A percentile compares a stretch with the other conserved stretches of the same genome.
These are phyloP conservation scores for Fusarium lyarnte DNA, from an alignment of 2,329 filamentous ascomycete genomes.

Conservation along the genomic window DNA sequence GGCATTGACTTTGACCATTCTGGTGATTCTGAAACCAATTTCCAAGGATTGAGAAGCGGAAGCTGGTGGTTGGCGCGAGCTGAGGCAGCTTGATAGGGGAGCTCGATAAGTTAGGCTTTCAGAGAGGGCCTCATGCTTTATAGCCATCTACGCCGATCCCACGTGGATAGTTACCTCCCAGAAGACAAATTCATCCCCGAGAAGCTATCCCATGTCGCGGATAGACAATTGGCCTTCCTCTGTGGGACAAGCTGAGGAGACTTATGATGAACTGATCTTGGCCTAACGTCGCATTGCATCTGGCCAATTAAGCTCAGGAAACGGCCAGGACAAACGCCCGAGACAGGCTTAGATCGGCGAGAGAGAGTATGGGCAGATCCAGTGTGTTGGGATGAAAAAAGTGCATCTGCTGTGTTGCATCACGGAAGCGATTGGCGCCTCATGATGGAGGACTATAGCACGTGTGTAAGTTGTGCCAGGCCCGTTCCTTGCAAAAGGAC, in stretches of 20 bases:
- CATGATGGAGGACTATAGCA: conserved; percentile 34
- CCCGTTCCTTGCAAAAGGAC: conserved; percentile 21
- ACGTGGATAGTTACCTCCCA: conserved; percentile 32
- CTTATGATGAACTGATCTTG: conserved; percentile 30
- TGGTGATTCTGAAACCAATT: conserved; percentile 15
- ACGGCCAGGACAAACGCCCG: conserved; percentile 16
- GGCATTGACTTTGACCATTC: conserved; percentile 51
- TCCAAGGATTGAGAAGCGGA: not conserved
- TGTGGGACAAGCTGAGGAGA: conserved; percentile 35
- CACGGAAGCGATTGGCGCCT: conserved; percentile 30
- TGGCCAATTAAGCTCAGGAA: conserved; percentile 29
- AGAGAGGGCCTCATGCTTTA: conserved; percentile 36
- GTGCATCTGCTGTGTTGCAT: conserved; percentile 16
- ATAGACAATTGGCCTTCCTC: conserved; percentile 34
- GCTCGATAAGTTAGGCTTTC: conserved; percentile 4
- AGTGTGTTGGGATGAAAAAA: conserved; percentile 32
- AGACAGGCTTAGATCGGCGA: conserved; percentile 34
- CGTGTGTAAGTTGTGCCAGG: conserved; percentile 33
- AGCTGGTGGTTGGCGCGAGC: conserved; percentile 16
- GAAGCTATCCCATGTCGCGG: conserved; percentile 21
- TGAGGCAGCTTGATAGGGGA: conserved; percentile 30
- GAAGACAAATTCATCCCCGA: conserved; percentile 24
- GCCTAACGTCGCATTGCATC: conserved; percentile 17
- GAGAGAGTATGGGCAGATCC: conserved; percentile 28
- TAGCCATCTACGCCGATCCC: conserved; percentile 29